phyloP scores from a whole-genome alignment of 176 grass and related monocot genomes.

The Lolium perenne region DNA sequence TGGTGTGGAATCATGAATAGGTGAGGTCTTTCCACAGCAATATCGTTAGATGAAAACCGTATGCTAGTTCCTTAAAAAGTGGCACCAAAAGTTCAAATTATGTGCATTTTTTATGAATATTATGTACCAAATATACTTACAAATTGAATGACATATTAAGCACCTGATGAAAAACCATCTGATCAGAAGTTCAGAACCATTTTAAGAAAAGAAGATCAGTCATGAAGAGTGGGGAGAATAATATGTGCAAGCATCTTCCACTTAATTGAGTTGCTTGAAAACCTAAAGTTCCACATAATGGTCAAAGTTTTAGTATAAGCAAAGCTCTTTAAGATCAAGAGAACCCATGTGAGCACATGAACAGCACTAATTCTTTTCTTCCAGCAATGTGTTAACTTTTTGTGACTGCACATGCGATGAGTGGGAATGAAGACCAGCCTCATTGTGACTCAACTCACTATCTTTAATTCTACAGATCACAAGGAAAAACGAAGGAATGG shows the following conservation, averaged over 20 bases:
- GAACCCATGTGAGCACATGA: constrained; percentile 73
- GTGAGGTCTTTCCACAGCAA: neutral
- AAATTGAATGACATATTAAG: neutral
- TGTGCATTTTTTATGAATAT: constrained; percentile 11
- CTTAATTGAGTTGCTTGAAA: constrained; percentile 33
- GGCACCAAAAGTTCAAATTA: constrained; percentile 9
- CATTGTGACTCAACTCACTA: constrained; percentile 28
- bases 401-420: constrained; percentile 53
- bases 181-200: neutral
- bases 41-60: neutral
- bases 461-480: constrained; percentile 43
- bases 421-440: constrained; percentile 43
- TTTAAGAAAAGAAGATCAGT: constrained; percentile 3
- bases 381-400: constrained; percentile 42
- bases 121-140: neutral
- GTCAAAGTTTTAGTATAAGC: constrained; percentile 37
- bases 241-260: neutral
- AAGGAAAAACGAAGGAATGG: constrained; percentile 18
- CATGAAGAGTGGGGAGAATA: constrained; percentile 27
- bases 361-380: constrained; percentile 50
- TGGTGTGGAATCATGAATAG: neutral
- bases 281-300: constrained; percentile 25
- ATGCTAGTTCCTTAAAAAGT: neutral
- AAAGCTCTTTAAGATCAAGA: constrained; percentile 49
- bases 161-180: neutral